Conservation (phyloP, 2,329 filamentous ascomycete genomes). For the Colletotrichum tofieldiae region DNA sequence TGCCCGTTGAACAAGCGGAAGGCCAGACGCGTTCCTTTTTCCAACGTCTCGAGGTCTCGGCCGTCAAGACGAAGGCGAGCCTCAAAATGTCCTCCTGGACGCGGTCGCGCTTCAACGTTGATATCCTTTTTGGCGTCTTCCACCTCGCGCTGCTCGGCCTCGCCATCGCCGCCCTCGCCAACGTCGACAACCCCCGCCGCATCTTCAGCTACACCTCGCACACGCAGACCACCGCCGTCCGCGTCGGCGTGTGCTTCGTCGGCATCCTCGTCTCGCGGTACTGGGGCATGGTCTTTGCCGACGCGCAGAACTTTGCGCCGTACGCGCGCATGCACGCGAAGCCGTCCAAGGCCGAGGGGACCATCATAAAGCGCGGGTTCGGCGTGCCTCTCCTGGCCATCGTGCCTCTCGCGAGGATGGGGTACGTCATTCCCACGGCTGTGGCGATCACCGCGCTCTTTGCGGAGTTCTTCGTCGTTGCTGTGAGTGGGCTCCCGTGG, state of each 20-base stretch:
- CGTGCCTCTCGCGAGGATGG: background rate
- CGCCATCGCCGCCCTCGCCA: constrained; percentile 42
- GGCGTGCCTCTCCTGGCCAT: background rate
- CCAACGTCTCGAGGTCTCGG: background rate
- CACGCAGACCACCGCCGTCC: constrained; percentile 40
- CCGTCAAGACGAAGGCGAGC: background rate
- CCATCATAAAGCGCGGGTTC: background rate
- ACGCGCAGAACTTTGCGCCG: constrained; percentile 46
- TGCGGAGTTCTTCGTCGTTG: constrained; percentile 46
- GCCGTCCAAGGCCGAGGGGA: constrained; percentile 40
- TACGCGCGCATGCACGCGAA: constrained; percentile 43
- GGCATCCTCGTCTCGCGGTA: constrained; percentile 44
- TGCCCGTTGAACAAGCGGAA: background rate
- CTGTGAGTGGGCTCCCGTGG: constrained; percentile 46
- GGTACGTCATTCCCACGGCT: constrained; percentile 37
- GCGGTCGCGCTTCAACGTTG: constrained; percentile 38
- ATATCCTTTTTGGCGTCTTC: constrained; percentile 42
- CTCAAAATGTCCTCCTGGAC: background rate
- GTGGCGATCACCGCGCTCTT: constrained; percentile 44
- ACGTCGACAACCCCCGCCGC: constrained; percentile 44
- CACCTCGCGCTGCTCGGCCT: constrained; percentile 46
- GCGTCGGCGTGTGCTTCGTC: constrained; percentile 44
- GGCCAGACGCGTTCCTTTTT: background rate
- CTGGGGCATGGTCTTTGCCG: constrained; percentile 45
- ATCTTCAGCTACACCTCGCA: constrained; percentile 42